Conservation (phyloP, 352 stramenopile species). For the Phytophthora fragariaefolia region DNA sequence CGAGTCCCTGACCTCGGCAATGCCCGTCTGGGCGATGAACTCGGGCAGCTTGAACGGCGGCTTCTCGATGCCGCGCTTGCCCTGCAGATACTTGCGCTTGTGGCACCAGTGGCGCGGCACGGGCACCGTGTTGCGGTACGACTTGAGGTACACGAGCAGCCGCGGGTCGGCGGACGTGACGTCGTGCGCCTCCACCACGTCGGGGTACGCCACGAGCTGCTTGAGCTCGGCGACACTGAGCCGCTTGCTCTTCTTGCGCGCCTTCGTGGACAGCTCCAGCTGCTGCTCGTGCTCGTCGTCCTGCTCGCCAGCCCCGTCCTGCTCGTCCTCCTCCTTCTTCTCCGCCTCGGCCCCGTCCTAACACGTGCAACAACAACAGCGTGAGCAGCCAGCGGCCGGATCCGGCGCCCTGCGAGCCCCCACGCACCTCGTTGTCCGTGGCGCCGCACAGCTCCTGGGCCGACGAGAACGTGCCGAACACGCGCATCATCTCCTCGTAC, state of each 20-base stretch:
- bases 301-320: slow-evolving; percentile 28
- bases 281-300: slow-evolving; percentile 47
- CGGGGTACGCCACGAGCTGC: slow-evolving; percentile 91
- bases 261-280: slow-evolving; percentile 88
- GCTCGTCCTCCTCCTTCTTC: slow-evolving; percentile 28
- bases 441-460: slow-evolving; percentile 81
- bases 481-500: slow-evolving; percentile 88
- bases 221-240: slow-evolving; percentile 97
- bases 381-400: not conserved
- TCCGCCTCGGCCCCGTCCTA: slow-evolving; percentile 38
- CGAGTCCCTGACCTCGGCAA: slow-evolving; percentile 80
- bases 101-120: slow-evolving; percentile 98
- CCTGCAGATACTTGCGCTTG: slow-evolving; percentile 99
- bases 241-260: slow-evolving; percentile 93
- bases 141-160: slow-evolving; percentile 97
- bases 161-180: slow-evolving; percentile 95
- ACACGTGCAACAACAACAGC: not conserved
- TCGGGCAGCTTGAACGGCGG: slow-evolving; percentile 95
- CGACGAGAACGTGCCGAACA: slow-evolving; percentile 88
- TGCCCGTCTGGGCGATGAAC: slow-evolving; percentile 98
- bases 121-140: slow-evolving; percentile 95
- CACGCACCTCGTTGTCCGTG: slow-evolving; percentile 52
- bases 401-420: too few relatives aligned
- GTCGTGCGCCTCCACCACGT: slow-evolving; percentile 98
- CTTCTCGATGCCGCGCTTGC: slow-evolving; percentile 97